These are phyloP conservation scores for Kluyveromyces sp. DNA, from an alignment of 1,139 yeast species.

Conservation along the genomic window DNA sequence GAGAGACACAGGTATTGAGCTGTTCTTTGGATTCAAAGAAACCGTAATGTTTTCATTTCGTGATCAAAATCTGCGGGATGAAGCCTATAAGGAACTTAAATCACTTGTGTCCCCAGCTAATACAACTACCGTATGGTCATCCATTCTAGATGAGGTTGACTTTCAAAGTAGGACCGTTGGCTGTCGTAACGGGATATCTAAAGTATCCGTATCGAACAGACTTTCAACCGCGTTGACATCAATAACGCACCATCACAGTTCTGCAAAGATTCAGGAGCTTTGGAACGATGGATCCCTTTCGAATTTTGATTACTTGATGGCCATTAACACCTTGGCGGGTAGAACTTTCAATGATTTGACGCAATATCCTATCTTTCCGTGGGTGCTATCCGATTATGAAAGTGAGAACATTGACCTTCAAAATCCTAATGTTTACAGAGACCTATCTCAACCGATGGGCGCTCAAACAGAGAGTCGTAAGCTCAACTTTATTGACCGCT, in stretches of 20 bases:
- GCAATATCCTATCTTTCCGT: slow-evolving; percentile 85
- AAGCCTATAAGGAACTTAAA: slow-evolving; percentile 43
- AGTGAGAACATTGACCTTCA: slow-evolving; percentile 57
- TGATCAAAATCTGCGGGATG: slow-evolving; percentile 47
- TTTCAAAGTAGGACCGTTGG: slow-evolving; percentile 25
- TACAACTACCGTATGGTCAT: slow-evolving; percentile 40
- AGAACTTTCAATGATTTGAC: slow-evolving; percentile 80
- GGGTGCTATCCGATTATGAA: slow-evolving; percentile 77
- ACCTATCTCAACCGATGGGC: slow-evolving; percentile 83
- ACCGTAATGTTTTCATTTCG: slow-evolving; percentile 41
- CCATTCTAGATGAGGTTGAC: slow-evolving; percentile 44
- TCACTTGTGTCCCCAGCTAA: slow-evolving; percentile 40
- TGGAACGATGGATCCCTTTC: slow-evolving; percentile 77
- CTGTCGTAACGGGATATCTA: slow-evolving; percentile 28
- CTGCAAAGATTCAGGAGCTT: slow-evolving; percentile 51
- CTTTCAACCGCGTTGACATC: slow-evolving; percentile 38
- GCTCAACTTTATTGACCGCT: slow-evolving; percentile 57
- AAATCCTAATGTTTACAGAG: slow-evolving; percentile 58
- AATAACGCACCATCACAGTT: slow-evolving; percentile 28
- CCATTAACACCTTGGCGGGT: slow-evolving; percentile 76
- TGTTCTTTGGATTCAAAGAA: slow-evolving; percentile 66
- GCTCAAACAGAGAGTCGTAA: slow-evolving; percentile 63
- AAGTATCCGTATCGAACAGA: slow-evolving; percentile 33
- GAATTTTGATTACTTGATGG: slow-evolving; percentile 72
- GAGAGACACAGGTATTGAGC: slow-evolving; percentile 71